These are phyloP conservation scores for Eucalyptus grandis DNA, from an alignment of 345 rosid species.

Conservation along the genomic window DNA sequence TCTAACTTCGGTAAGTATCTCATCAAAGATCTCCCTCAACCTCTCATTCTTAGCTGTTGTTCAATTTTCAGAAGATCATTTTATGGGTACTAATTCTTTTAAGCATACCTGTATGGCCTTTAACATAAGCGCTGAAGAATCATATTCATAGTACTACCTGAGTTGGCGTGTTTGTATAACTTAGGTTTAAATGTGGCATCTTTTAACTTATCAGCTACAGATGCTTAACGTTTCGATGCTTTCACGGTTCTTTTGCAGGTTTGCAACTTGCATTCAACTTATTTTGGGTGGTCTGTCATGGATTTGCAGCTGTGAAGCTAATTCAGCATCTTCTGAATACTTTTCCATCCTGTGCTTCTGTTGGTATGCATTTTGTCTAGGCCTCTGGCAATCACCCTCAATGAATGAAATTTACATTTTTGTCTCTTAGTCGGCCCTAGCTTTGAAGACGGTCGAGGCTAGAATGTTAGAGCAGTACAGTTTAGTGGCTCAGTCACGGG, in stretches of 20 bases:
- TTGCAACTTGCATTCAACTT: slow-evolving; percentile 35
- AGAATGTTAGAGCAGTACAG: background rate
- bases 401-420: background rate
- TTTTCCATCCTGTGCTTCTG: slow-evolving; percentile 77
- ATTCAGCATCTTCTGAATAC: slow-evolving; percentile 59
- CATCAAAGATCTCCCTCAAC: background rate
- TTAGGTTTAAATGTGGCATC: background rate
- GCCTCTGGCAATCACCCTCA: background rate
- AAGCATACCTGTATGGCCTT: background rate
- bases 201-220: background rate
- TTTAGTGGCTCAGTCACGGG: background rate
- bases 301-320: slow-evolving; percentile 52
- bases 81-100: background rate
- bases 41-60: background rate
- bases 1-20: slow-evolving; percentile 35
- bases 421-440: background rate
- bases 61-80: background rate
- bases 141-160: background rate
- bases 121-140: background rate
- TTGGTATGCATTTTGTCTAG: slow-evolving; percentile 43
- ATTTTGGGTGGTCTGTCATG: slow-evolving; percentile 71
- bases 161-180: background rate
- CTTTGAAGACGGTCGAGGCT: background rate
- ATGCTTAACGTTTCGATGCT: background rate
- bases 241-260: slow-evolving; percentile 24